Conservation (phyloP, 768 basidiomycete genomes). For the Pholiota conissans region DNA sequence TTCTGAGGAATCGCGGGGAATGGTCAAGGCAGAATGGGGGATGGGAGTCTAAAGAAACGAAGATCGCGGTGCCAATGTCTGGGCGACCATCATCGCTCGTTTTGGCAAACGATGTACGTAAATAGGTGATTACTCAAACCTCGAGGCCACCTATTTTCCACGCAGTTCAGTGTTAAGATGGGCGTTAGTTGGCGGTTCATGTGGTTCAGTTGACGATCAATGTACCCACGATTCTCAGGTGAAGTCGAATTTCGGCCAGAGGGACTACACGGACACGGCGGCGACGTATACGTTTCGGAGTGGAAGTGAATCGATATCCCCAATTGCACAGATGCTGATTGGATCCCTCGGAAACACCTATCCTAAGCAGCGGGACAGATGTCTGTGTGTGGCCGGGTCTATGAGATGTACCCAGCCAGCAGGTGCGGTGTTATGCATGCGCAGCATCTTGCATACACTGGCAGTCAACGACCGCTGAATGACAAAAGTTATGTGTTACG, state of each 20-base stretch:
- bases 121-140: not conserved
- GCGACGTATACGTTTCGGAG: no score
- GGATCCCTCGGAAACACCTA: no score
- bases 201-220: not conserved
- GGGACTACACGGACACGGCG: no score
- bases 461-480: no score
- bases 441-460: no score
- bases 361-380: no score
- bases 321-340: no score
- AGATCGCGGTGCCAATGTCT: constrained; percentile 6
- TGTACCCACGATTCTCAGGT: not conserved
- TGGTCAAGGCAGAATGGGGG: not conserved
- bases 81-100: constrained; percentile 8
- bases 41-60: not conserved
- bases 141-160: not conserved
- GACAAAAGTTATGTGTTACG: no score
- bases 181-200: not conserved
- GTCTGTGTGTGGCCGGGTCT: no score
- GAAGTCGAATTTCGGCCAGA: not conserved
- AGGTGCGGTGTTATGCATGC: no score
- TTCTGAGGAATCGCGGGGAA: not conserved
- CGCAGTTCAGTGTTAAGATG: not conserved
- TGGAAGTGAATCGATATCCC: no score
- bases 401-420: no score
- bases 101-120: not conserved